phyloP scores from a whole-genome alignment of 257 asterid species.

The Rhazya stricta region DNA sequence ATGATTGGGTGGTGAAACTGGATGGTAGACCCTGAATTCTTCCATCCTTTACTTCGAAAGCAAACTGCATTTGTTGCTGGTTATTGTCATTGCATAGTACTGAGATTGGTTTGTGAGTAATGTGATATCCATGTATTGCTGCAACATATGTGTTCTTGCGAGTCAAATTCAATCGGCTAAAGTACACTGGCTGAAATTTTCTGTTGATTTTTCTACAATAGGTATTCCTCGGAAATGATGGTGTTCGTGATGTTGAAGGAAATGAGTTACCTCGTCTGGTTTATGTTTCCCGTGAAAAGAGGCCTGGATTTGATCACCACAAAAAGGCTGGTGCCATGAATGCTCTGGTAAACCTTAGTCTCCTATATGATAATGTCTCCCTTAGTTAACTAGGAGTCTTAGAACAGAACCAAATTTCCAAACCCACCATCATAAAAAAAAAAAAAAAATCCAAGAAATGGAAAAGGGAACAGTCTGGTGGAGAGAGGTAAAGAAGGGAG shows the following conservation, averaged over 20 bases:
- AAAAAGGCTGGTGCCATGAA: slow-evolving; percentile 98
- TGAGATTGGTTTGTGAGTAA: not conserved
- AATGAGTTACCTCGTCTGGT: slow-evolving; percentile 63
- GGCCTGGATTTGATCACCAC: slow-evolving; percentile 91
- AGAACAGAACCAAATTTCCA: not conserved
- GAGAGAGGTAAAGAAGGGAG: not conserved
- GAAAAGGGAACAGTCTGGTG: not conserved
- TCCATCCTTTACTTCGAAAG: not conserved
- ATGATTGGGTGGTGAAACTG: not conserved
- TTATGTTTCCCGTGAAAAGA: slow-evolving; percentile 91
- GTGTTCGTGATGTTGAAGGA: slow-evolving; percentile 61
- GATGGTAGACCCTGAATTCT: not conserved
- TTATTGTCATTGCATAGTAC: not conserved
- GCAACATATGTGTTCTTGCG: not conserved
- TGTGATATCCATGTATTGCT: not conserved
- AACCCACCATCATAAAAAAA: not conserved
- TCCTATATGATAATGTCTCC: not conserved
- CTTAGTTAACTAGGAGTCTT: not conserved
- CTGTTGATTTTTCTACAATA: slow-evolving; percentile 12
- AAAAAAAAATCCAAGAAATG: not conserved
- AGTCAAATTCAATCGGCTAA: not conserved
- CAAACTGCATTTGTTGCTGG: not conserved
- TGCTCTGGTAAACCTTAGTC: slow-evolving; percentile 48
- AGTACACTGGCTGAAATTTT: not conserved
- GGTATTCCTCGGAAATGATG: slow-evolving; percentile 83